Evolutionary conservation across 139 green algal species (phyloP).

Genomic region (Chlorella sp.): DNA sequence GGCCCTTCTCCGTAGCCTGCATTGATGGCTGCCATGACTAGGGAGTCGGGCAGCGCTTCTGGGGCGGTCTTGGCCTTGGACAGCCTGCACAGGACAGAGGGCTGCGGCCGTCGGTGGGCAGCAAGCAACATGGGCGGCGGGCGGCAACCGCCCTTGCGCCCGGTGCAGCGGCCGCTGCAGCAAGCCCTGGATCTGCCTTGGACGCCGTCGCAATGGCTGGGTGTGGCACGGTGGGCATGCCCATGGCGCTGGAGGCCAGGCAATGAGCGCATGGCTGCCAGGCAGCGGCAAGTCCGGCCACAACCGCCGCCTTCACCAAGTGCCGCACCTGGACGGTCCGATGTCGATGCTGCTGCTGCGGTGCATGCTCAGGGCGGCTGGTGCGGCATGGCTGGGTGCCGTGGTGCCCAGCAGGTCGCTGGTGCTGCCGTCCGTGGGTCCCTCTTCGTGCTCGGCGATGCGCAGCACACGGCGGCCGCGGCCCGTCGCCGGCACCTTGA

Average conservation of each 20-base stretch:
- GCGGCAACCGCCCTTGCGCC: no score
- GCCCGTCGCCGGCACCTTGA: neutral
- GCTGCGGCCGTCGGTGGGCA: neutral
- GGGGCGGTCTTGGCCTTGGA: conserved; percentile 8
- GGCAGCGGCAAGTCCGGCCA: no score
- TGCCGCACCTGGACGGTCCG: neutral
- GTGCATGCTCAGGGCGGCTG: neutral
- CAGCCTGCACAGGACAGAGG: neutral
- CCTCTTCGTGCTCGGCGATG: conserved; percentile 4
- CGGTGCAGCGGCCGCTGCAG: no score
- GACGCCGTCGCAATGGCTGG: neutral
- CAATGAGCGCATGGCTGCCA: no score
- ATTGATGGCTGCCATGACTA: conserved; percentile 1
- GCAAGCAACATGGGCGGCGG: neutral
- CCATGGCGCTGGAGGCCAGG: neutral
- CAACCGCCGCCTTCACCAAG: no score
- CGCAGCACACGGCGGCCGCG: neutral
- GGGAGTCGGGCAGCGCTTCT: neutral
- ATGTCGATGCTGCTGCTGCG: conserved; percentile 29
- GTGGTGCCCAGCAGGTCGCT: neutral
- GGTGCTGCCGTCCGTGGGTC: neutral
- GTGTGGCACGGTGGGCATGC: neutral
- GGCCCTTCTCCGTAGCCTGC: neutral
- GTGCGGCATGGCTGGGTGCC: neutral
- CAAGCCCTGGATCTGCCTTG: neutral